These are phyloP conservation scores for Allomyces macrogynus DNA, from an alignment of 192 early-diverging fungal genomes.

Conservation along the genomic window DNA sequence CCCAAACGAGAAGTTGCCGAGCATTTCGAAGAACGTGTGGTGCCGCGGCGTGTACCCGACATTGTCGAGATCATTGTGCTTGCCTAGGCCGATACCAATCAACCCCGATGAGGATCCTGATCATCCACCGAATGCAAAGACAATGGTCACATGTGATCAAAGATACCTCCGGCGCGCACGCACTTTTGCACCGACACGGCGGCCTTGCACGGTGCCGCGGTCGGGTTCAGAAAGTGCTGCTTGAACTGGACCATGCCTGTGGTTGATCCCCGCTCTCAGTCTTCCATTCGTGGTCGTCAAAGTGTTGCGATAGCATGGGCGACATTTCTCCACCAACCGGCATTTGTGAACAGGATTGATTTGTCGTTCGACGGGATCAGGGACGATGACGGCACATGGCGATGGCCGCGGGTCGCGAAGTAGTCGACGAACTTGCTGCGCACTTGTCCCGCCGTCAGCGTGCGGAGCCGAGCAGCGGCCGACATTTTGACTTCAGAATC, in stretches of 20 bases:
- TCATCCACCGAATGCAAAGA: background rate
- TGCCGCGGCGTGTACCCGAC: conserved; percentile 41
- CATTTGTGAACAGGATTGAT: conserved; percentile 33
- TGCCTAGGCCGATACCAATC: conserved; percentile 9
- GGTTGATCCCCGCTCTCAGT: background rate
- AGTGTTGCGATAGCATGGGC: background rate
- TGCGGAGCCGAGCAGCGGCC: no score
- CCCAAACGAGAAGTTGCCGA: conserved; percentile 46
- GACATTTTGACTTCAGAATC: no score
- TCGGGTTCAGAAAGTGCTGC: conserved; percentile 27
- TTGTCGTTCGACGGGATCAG: conserved; percentile 36
- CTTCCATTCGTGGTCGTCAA: background rate
- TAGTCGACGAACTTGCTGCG: conserved; percentile 4
- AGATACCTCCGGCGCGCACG: conserved; percentile 29
- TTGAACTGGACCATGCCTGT: conserved; percentile 39
- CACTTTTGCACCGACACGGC: conserved; percentile 30
- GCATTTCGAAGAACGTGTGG: conserved; percentile 48
- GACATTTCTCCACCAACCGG: conserved; percentile 10
- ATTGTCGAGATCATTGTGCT: conserved; percentile 42
- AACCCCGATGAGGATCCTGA: background rate
- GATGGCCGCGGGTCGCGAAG: conserved; percentile 21
- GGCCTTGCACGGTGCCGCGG: conserved; percentile 17
- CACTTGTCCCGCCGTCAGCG: no score
- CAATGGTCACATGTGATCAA: background rate
- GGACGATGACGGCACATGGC: conserved; percentile 17